phyloP scores from a whole-genome alignment of 1,284 basidiomycete species.

The Pascua sp. region DNA sequence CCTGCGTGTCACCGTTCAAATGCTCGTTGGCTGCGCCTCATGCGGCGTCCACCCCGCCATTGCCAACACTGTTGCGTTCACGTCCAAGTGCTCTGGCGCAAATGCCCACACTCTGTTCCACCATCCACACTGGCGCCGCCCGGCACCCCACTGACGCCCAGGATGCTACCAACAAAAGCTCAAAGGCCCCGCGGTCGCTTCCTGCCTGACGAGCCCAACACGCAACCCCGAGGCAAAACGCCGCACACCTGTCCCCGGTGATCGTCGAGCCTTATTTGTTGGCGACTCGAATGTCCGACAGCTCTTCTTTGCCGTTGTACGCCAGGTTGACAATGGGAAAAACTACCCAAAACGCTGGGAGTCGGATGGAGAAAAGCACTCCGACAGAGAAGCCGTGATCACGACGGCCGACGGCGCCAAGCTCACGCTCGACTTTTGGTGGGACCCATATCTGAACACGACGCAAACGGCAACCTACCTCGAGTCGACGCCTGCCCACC shows the following conservation, averaged over 20 bases:
- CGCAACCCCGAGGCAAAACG: background rate
- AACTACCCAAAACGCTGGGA: conserved; percentile 31
- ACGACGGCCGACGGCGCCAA: conserved; percentile 17
- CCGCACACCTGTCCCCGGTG: background rate
- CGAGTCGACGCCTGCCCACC: conserved; percentile 26
- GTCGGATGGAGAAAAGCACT: conserved; percentile 60
- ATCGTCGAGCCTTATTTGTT: conserved; percentile 61
- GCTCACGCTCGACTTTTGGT: conserved; percentile 64
- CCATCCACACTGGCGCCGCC: too few species aligned
- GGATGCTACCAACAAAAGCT: conserved; percentile 30
- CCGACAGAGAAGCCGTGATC: conserved; percentile 53
- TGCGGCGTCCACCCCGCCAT: too few species aligned
- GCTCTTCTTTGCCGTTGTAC: conserved; percentile 70
- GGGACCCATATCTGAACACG: conserved; percentile 69
- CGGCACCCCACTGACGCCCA: conserved; percentile 23
- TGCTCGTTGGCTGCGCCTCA: too few species aligned
- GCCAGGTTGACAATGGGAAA: conserved; percentile 43
- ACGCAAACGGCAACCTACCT: conserved; percentile 55
- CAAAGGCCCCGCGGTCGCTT: conserved; percentile 15
- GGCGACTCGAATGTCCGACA: conserved; percentile 80
- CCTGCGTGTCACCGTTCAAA: too few species aligned
- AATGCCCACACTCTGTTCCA: too few species aligned
- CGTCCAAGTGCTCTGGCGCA: too few species aligned
- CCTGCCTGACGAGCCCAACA: conserved; percentile 29
- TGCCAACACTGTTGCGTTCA: too few species aligned